phyloP scores from a whole-genome alignment of 345 rosid species.

The Rhodomyrtus tomentosa region DNA sequence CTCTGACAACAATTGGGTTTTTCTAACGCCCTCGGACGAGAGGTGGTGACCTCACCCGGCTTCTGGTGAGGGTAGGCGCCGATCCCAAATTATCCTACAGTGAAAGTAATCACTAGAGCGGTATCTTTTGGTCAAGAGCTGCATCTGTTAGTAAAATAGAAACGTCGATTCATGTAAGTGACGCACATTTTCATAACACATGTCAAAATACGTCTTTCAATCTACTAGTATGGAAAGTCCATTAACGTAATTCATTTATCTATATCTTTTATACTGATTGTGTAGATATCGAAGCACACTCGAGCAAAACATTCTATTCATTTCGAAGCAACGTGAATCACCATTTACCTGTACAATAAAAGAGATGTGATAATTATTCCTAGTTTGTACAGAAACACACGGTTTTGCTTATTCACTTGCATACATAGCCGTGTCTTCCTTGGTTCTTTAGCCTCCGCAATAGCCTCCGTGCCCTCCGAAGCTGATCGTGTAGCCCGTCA shows the following conservation, averaged over 20 bases:
- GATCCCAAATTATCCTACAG: no score
- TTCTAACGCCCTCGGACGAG: no score
- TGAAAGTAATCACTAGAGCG: no score
- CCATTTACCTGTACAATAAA: not conserved
- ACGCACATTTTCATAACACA: no score
- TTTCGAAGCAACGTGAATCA: not conserved
- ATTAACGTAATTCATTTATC: not conserved
- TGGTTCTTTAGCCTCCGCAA: not conserved
- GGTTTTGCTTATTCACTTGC: not conserved
- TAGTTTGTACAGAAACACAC: not conserved
- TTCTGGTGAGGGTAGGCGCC: no score
- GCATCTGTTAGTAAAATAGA: no score
- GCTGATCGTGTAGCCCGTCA: not conserved
- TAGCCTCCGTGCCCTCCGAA: not conserved
- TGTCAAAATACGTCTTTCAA: not conserved
- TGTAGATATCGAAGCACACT: not conserved
- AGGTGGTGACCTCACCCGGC: no score
- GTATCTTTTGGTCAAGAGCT: no score
- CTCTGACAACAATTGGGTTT: not conserved
- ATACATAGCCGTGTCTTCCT: not conserved
- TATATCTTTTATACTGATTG: not conserved
- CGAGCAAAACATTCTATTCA: not conserved
- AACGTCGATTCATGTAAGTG: no score
- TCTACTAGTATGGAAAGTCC: not conserved
- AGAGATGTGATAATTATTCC: not conserved